A percentile compares a stretch with the other conserved stretches of the same genome.
These are phyloP conservation scores for Esteya vermicola DNA, from an alignment of 2,329 filamentous ascomycete genomes.

Conservation along the genomic window DNA sequence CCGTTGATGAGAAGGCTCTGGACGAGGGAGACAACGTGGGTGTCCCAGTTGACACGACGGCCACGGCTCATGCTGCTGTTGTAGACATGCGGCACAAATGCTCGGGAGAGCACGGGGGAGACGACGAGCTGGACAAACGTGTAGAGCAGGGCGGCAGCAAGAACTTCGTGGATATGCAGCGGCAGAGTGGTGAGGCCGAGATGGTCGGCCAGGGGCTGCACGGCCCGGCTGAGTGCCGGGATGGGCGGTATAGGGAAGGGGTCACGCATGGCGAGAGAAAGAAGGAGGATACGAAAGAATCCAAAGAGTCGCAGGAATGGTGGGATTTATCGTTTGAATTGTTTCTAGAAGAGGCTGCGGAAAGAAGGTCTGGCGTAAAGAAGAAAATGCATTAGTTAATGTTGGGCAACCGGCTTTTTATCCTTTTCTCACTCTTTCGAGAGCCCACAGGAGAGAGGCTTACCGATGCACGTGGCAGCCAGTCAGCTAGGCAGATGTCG, in stretches of 20 bases:
- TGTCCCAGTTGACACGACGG: slow-evolving; percentile 69
- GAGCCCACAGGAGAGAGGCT: too few species aligned
- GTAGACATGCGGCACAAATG: slow-evolving; percentile 51
- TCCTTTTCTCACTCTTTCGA: too few species aligned
- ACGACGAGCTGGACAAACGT: slow-evolving; percentile 50
- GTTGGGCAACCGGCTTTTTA: too few species aligned
- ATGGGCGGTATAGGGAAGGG: slow-evolving; percentile 52
- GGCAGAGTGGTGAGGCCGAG: slow-evolving; percentile 52
- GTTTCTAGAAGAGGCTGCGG: too few species aligned
- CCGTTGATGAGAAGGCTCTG: slow-evolving; percentile 60
- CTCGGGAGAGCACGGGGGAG: slow-evolving; percentile 50
- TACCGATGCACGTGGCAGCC: too few species aligned
- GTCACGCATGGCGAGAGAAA: slow-evolving; percentile 46
- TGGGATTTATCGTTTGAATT: too few species aligned
- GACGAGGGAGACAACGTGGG: slow-evolving; percentile 71
- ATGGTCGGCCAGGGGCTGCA: slow-evolving; percentile 50
- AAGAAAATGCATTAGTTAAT: too few species aligned
- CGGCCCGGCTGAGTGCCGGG: slow-evolving; percentile 39
- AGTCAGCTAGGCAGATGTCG: too few species aligned
- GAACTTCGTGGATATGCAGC: slow-evolving; percentile 63
- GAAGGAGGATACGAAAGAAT: too few species aligned
- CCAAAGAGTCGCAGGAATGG: too few species aligned
- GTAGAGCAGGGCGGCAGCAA: slow-evolving; percentile 54
- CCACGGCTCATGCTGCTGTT: slow-evolving; percentile 44
- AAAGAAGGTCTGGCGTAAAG: too few species aligned